A percentile compares a stretch with the other conserved stretches of the same genome.
phyloP scores from a whole-genome alignment of 2,329 filamentous ascomycete genomes.

The Alternaria angustiovoidea region DNA sequence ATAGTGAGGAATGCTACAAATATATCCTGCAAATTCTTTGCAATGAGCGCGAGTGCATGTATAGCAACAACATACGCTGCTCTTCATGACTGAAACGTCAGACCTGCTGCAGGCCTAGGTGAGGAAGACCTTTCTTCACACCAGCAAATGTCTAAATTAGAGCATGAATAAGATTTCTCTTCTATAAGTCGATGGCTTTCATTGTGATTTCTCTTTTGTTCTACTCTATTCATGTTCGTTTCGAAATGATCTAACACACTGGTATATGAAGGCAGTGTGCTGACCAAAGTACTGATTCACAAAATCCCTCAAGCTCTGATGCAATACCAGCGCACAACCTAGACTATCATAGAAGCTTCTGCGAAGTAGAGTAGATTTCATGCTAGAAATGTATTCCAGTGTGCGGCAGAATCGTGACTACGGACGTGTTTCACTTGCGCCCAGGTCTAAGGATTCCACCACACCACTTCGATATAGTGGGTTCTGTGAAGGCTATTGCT shows the following conservation, averaged over 20 bases:
- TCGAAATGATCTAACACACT: not conserved
- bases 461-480: not conserved
- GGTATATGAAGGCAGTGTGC: not conserved
- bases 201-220: not conserved
- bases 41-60: too few species aligned
- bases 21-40: not conserved
- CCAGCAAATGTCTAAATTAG: too few species aligned
- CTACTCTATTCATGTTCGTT: rapidly evolving
- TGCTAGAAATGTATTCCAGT: not conserved
- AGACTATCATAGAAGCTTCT: not conserved
- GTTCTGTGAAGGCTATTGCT: not conserved
- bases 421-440: too few species aligned
- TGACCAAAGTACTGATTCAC: not conserved
- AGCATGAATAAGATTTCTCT: not conserved
- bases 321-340: not conserved
- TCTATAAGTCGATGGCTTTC: too few species aligned
- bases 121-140: not conserved
- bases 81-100: not conserved
- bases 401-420: too few species aligned
- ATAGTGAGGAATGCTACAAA: not conserved
- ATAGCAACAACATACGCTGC: not conserved
- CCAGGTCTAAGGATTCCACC: not conserved
- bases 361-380: not conserved
- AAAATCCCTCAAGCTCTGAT: not conserved
- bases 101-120: not conserved